Conservation (phyloP, 371 early-diverging fungal genomes). For the Blakeslea trispora region DNA sequence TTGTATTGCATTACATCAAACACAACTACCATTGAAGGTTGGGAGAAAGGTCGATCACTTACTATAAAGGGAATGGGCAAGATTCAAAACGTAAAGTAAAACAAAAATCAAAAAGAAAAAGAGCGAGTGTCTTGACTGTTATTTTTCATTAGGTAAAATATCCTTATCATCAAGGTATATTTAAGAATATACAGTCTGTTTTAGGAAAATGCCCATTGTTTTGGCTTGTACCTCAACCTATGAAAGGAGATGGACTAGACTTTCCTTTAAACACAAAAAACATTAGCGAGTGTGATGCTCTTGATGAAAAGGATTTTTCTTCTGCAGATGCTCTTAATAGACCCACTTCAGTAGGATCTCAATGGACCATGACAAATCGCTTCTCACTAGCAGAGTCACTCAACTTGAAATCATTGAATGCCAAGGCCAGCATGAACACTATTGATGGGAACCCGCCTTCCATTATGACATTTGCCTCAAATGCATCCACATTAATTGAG, state of each 20-base stretch:
- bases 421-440: slow-evolving; percentile 32
- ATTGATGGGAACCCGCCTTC: slow-evolving; percentile 34
- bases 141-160: slow-evolving; percentile 67
- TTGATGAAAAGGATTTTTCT: slow-evolving; percentile 7
- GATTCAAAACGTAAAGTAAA: slow-evolving; percentile 51
- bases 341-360: slow-evolving; percentile 9
- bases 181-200: slow-evolving; percentile 75
- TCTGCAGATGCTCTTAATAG: slow-evolving; percentile 17
- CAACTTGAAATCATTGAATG: slow-evolving; percentile 23
- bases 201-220: slow-evolving; percentile 70
- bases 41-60: slow-evolving; percentile 82
- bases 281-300: slow-evolving; percentile 39
- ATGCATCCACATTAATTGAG: slow-evolving; percentile 38
- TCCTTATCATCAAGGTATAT: slow-evolving; percentile 92
- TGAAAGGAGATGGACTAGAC: slow-evolving; percentile 70
- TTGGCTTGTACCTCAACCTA: slow-evolving; percentile 73
- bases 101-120: slow-evolving; percentile 2
- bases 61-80: slow-evolving; percentile 68
- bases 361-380: slow-evolving; percentile 18
- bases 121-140: background rate
- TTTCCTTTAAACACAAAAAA: slow-evolving; percentile 63
- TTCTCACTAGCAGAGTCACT: background rate
- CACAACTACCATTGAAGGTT: slow-evolving; percentile 95
- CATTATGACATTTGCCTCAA: slow-evolving; percentile 42
- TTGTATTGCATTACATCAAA: slow-evolving; percentile 80